These are phyloP conservation scores for Tillandsia fasciculata DNA, from an alignment of 176 grass and related monocot genomes.

Conservation along the genomic window DNA sequence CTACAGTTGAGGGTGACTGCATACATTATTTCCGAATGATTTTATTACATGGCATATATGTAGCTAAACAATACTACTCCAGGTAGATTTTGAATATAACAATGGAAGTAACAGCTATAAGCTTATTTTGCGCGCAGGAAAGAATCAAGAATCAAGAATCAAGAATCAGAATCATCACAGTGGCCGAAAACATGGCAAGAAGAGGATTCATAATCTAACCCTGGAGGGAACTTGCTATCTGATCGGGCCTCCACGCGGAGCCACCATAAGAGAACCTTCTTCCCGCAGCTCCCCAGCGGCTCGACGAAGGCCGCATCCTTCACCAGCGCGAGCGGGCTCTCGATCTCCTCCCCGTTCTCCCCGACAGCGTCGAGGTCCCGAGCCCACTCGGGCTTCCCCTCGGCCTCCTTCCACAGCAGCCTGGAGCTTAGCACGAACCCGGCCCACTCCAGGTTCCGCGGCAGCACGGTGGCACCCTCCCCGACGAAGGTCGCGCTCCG, in stretches of 20 bases:
- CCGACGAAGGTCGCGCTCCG: slow-evolving; percentile 36
- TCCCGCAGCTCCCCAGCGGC: slow-evolving; percentile 55
- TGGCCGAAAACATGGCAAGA: background rate
- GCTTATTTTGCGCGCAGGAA: background rate
- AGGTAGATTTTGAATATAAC: too few species aligned
- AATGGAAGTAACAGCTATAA: too few species aligned
- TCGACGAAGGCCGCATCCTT: slow-evolving; percentile 53
- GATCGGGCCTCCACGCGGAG: slow-evolving; percentile 52
- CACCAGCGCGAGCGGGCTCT: slow-evolving; percentile 57
- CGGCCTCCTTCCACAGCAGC: slow-evolving; percentile 58
- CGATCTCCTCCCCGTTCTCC: slow-evolving; percentile 74
- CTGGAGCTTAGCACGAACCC: slow-evolving; percentile 69
- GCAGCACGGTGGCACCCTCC: slow-evolving; percentile 56
- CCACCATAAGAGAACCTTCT: slow-evolving; percentile 76
- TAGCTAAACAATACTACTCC: too few species aligned
- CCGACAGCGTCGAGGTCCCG: slow-evolving; percentile 56
- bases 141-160: background rate
- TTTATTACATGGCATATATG: too few species aligned
- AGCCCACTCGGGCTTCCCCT: slow-evolving; percentile 83
- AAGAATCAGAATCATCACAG: background rate
- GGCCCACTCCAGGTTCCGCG: slow-evolving; percentile 64
- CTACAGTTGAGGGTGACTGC: too few species aligned
- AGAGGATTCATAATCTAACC: slow-evolving; percentile 39
- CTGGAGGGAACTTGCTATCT: slow-evolving; percentile 68
- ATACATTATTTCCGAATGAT: too few species aligned